These are phyloP conservation scores for Penicillium hesseltinei DNA, from an alignment of 2,329 filamentous ascomycete genomes.

Conservation along the genomic window DNA sequence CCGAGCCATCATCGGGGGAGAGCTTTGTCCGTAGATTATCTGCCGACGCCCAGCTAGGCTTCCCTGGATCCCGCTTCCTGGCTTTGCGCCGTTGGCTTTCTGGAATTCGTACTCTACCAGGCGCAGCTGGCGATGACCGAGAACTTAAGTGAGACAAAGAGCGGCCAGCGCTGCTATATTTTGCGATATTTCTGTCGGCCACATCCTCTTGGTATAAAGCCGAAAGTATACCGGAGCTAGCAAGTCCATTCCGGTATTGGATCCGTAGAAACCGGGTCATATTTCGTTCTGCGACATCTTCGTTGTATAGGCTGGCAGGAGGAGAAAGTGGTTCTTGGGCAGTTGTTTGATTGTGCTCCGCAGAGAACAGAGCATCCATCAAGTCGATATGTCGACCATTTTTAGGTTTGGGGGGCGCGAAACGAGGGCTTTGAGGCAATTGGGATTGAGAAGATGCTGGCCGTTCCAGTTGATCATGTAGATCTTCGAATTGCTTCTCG, in stretches of 20 bases:
- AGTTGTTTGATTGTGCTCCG: conserved; percentile 30
- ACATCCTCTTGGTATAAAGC: conserved; percentile 44
- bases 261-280: conserved; percentile 36
- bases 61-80: conserved; percentile 13
- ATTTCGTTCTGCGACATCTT: conserved; percentile 46
- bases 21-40: conserved; percentile 24
- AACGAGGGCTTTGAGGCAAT: conserved; percentile 23
- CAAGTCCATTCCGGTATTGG: conserved; percentile 25
- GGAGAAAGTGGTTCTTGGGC: conserved; percentile 26
- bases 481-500: conserved; percentile 40
- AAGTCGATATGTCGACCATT: conserved; percentile 41
- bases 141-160: conserved; percentile 23
- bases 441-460: conserved; percentile 29
- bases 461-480: conserved; percentile 37
- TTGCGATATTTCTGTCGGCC: conserved; percentile 41
- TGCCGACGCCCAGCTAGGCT: conserved; percentile 22
- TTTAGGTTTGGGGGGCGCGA: conserved; percentile 20
- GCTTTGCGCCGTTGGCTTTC: conserved; percentile 9
- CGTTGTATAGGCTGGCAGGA: conserved; percentile 40
- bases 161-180: conserved; percentile 22
- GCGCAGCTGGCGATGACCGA: conserved; percentile 20
- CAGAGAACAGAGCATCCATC: conserved; percentile 39
- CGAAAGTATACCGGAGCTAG: conserved; percentile 35
- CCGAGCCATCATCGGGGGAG: conserved; percentile 6
- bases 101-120: conserved; percentile 19